phyloP scores from a whole-genome alignment of 1,139 yeast species.

The Arxiozyma slooffiae region DNA sequence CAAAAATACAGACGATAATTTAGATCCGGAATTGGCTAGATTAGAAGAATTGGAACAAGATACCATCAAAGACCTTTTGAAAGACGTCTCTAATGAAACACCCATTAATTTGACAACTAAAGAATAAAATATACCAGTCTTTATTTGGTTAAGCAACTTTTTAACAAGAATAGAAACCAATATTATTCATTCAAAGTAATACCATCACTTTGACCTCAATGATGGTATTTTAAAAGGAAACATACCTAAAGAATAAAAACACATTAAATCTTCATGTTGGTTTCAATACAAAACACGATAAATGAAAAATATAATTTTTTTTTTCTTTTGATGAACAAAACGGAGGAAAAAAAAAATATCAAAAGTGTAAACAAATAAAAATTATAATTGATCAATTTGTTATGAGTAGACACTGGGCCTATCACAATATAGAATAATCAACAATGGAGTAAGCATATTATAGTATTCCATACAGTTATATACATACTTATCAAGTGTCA shows the following conservation, averaged over 20 bases:
- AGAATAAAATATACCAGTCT: neutral
- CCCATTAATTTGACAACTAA: neutral
- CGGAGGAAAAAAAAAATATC: neutral
- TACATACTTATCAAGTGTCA: neutral
- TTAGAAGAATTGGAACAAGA: slow-evolving; percentile 1
- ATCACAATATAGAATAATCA: no score
- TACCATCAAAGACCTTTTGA: neutral
- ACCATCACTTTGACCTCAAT: neutral
- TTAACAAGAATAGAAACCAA: neutral
- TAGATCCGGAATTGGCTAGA: neutral
- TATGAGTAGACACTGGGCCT: neutral
- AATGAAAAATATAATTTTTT: no score
- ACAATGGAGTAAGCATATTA: neutral
- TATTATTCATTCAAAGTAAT: neutral
- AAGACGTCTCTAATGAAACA: slow-evolving; percentile 1
- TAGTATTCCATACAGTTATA: neutral
- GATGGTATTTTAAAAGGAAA: neutral
- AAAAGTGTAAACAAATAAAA: neutral
- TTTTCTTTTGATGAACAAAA: neutral
- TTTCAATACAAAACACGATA: neutral
- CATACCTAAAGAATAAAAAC: neutral
- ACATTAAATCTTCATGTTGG: neutral
- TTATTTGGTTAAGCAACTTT: no score
- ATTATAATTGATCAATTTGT: neutral
- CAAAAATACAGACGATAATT: neutral